These are phyloP conservation scores for Truncatella angustata DNA, from an alignment of 2,329 filamentous ascomycete genomes.

Conservation along the genomic window DNA sequence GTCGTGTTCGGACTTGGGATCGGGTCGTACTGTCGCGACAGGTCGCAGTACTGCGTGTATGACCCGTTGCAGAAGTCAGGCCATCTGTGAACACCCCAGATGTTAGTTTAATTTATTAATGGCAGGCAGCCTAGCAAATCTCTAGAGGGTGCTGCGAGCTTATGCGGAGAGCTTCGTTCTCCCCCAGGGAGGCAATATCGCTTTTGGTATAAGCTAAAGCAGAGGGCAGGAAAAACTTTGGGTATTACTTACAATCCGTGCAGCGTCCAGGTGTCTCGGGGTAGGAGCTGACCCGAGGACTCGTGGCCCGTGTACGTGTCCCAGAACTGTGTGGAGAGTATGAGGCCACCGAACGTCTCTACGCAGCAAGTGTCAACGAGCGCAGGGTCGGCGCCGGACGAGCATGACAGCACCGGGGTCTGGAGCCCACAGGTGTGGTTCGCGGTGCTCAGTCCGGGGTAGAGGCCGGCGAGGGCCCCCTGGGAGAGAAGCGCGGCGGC, in stretches of 20 bases:
- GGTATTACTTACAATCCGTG: conserved; percentile 30
- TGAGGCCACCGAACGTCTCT: conserved; percentile 63
- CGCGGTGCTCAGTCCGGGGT: conserved; percentile 42
- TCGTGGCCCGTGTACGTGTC: conserved; percentile 62
- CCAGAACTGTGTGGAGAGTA: conserved; percentile 65
- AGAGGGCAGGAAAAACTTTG: neutral
- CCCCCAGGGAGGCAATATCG: too few relatives aligned
- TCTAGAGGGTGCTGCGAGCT: too few relatives aligned
- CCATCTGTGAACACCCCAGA: too few relatives aligned
- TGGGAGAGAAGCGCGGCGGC: conserved; percentile 24
- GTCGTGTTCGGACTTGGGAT: conserved; percentile 62
- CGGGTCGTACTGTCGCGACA: conserved; percentile 63
- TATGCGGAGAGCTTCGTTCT: too few relatives aligned
- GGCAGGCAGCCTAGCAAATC: too few relatives aligned
- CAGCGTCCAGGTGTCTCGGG: conserved; percentile 55
- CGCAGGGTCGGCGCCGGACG: conserved; percentile 37
- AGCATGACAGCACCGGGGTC: conserved; percentile 45
- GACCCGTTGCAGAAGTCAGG: conserved; percentile 49
- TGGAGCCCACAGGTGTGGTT: conserved; percentile 58
- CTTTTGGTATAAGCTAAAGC: neutral
- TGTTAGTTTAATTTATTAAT: too few relatives aligned
- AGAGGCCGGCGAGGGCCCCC: conserved; percentile 34
- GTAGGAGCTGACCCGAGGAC: conserved; percentile 54
- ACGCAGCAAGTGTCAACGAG: conserved; percentile 61
- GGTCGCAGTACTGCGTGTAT: conserved; percentile 67